phyloP scores from a whole-genome alignment of 768 basidiomycete genomes.

The Auricularia auricula-judae region DNA sequence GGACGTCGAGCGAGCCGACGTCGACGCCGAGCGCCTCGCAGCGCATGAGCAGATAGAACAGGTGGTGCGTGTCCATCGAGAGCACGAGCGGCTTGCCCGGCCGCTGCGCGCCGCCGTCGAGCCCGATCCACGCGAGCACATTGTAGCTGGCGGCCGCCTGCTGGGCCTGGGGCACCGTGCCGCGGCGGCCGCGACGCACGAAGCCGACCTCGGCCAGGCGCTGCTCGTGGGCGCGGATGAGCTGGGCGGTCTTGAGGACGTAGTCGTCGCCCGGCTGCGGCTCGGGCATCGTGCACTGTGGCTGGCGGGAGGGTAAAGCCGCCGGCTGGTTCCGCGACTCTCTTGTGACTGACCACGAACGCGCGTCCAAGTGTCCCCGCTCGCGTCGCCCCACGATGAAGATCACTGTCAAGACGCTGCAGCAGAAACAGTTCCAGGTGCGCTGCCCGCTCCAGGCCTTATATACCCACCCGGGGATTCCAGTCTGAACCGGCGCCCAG shows the following conservation, averaged over 20 bases:
- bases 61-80: slow-evolving; percentile 64
- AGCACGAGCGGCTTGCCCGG: slow-evolving; percentile 49
- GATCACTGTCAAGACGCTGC: slow-evolving; percentile 90
- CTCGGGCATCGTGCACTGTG: slow-evolving; percentile 22
- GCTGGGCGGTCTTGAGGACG: slow-evolving; percentile 54
- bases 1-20: slow-evolving; percentile 72
- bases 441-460: neutral
- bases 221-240: slow-evolving; percentile 62
- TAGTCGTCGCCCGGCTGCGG: slow-evolving; percentile 65
- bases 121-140: slow-evolving; percentile 9
- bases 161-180: slow-evolving; percentile 15
- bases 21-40: slow-evolving; percentile 70
- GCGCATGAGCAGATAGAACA: slow-evolving; percentile 82
- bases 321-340: neutral
- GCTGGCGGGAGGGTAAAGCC: neutral
- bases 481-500: slow-evolving; percentile 22
- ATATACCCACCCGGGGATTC: neutral
- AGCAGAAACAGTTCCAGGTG: slow-evolving; percentile 85
- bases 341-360: neutral
- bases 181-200: slow-evolving; percentile 36
- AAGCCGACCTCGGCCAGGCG: slow-evolving; percentile 57
- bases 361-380: neutral
- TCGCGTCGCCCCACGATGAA: slow-evolving; percentile 47
- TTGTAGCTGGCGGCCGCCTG: slow-evolving; percentile 11
- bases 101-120: slow-evolving; percentile 21